Evolutionary conservation across 768 basidiomycete genomes (phyloP), one percentile per base, ranked within the genome.

Genomic region (Leccinellum luteum): DNA sequence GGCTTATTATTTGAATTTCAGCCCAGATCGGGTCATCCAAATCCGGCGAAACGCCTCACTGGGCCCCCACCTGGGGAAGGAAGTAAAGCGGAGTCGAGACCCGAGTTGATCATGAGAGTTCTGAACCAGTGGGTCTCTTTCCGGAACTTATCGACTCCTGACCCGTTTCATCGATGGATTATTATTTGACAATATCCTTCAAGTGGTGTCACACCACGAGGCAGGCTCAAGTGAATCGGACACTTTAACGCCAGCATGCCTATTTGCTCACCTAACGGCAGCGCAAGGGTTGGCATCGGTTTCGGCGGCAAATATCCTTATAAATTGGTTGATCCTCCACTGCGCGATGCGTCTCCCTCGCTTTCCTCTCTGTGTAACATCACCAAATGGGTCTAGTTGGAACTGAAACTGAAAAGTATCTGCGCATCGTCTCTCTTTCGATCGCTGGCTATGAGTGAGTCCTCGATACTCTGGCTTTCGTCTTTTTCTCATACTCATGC

Each of bases 391-490:
- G 48, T 35, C 50, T n/a, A 17, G 66, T 68, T 12, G 63, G 68
- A 1, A 19, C 57, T 41, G 66, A 65, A 25, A 60, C 73, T 14
- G 68, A 71, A 64, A 64, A 57, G 51, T 74, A 72, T 57, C 56
- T 76, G 52, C 72, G 76, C 32, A 61, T 75, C 51, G 62, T 68
- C 41, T 71, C 76, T 15, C 55, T 77, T 53, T 71, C 76, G 8
- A 70, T 77, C 50, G 74, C 74, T 15, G 63, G 64, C 31, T 77
- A 76, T 54, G 76, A 77, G 76, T 76, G 14, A 48, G 76, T 67
- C 19, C 23, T 15, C 12, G 10, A 8, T 41, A 28, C 8, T 4
- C 9, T 1, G 6, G 3, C 14, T 27, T 19, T 17, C 23, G 14
- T 19, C 15, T 27, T 2, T 30, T 48, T 8, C n/a, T n/a, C 4